Conservation (phyloP, 2,329 filamentous ascomycete species). For the Elsinoe fawcettii region DNA sequence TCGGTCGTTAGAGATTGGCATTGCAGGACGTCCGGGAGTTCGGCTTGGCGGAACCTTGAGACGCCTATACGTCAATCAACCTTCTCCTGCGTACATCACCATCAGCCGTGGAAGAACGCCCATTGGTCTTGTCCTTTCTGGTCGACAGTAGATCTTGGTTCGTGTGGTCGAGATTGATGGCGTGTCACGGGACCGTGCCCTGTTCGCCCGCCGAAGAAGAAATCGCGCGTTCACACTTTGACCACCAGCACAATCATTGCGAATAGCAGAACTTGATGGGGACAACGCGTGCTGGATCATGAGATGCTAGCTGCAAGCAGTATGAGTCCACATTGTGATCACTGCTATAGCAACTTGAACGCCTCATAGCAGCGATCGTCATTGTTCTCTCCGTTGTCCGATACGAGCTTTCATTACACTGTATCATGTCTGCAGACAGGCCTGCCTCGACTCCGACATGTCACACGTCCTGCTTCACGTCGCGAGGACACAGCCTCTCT, state of each 20-base stretch:
- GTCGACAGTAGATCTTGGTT: background rate
- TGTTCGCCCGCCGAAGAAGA: background rate
- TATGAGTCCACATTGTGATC: too few relatives aligned
- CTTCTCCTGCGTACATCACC: background rate
- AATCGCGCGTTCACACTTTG: too few relatives aligned
- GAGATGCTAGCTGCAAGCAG: too few relatives aligned
- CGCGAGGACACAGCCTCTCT: background rate
- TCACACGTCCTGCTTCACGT: background rate
- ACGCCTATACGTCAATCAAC: background rate
- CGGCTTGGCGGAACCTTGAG: background rate
- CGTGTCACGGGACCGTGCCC: background rate
- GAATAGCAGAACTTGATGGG: background rate
- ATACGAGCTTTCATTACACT: slow-evolving; percentile 1
- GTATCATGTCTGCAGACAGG: background rate
- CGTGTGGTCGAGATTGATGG: background rate
- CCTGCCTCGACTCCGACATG: background rate
- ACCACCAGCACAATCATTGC: background rate
- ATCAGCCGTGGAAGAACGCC: background rate
- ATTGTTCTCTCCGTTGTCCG: background rate
- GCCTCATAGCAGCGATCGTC: background rate
- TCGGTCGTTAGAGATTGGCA: background rate
- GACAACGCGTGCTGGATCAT: background rate
- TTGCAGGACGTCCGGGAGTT: background rate
- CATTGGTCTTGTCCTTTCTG: background rate
- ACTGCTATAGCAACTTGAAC: too few relatives aligned